Evolutionary conservation across 805 yeast genomes (phyloP), one percentile per base, ranked within the genome.

Genomic region (Komagataella pastoris): DNA sequence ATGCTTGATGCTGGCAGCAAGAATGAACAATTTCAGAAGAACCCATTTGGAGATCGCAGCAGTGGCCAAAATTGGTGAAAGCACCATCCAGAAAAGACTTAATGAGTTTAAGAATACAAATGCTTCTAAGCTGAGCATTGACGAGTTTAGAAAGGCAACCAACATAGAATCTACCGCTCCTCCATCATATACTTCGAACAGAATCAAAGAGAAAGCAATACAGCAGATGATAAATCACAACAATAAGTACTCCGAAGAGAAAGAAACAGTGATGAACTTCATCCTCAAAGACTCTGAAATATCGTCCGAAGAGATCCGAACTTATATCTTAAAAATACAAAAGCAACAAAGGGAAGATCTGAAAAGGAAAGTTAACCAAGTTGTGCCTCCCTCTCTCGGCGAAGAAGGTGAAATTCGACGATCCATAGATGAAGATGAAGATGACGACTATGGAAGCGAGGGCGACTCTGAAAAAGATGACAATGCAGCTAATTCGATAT

Each of bases 21-120:
- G 99, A 66, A 95, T 93, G 98, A 93, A 93, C 67, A 90, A 90
- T 62, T 83, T 86, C 63, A 76, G 97, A 61, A 75, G 98, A 61
- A 83, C 95, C 2, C 96, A 91, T 64, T 78, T 90, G 1, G 98
- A 95, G 64, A 84, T 93, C 51, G 97, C 91, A 17, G 91, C 95
- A 0, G 93, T 93, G 6, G 91, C 98, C 1, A 96, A 88, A 64
- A 90, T 93, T 23, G 97, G 96, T 5, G 95, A 88, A 59, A 93
- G 86, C 54, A 95, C 99, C 1, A 74, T 93, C 49, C 98, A 93
- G 63, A 78, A 87, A 57, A 76, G 99, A 57, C 74, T 93, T 57
- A 85, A 85, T 58, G 99, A 93, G 68, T 93, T 93, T 63, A 83
- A 80, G 57, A 73, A 74, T 51, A 89, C 98, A 0, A 70, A 77